Conservation (phyloP, 2,329 filamentous ascomycete species). For the Niveomyces coronatus region DNA sequence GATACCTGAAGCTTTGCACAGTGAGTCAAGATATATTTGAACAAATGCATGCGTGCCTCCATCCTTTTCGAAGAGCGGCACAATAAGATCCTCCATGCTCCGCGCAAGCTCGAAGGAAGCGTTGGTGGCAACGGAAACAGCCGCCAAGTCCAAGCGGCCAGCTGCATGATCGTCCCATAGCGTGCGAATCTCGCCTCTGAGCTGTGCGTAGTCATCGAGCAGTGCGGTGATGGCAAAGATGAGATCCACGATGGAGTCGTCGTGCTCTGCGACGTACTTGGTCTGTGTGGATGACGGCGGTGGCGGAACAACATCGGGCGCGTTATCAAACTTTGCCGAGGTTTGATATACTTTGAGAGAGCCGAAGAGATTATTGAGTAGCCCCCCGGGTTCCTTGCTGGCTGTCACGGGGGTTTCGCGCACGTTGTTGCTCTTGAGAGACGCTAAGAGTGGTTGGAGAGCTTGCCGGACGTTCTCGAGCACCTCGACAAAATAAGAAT, state of each 20-base stretch:
- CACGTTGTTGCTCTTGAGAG: slow-evolving; percentile 4
- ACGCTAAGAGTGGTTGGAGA: slow-evolving; percentile 12
- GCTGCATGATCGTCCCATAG: slow-evolving; percentile 10
- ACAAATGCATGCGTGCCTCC: slow-evolving; percentile 1
- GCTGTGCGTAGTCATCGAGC: slow-evolving; percentile 6
- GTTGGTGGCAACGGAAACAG: slow-evolving; percentile 14
- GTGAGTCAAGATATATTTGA: not conserved
- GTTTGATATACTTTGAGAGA: slow-evolving; percentile 12
- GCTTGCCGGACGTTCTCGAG: slow-evolving; percentile 13
- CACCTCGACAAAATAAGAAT: slow-evolving; percentile 13
- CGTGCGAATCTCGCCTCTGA: slow-evolving; percentile 7
- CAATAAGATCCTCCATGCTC: slow-evolving; percentile 33
- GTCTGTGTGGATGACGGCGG: not conserved
- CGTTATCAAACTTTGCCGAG: slow-evolving; percentile 13
- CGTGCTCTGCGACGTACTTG: slow-evolving; percentile 11
- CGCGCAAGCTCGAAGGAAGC: slow-evolving; percentile 14
- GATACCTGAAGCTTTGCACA: slow-evolving; percentile 7
- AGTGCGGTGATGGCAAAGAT: slow-evolving; percentile 12
- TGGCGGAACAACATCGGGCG: slow-evolving; percentile 7
- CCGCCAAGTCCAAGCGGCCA: slow-evolving; percentile 12
- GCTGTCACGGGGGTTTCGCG: not conserved
- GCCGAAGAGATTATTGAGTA: slow-evolving; percentile 10
- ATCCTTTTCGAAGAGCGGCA: slow-evolving; percentile 17
- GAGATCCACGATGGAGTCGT: slow-evolving; percentile 7
- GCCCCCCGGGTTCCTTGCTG: not conserved